Evolutionary conservation across 495 filamentous ascomycete species (phyloP).

Genomic region (Haplographium delicatum): DNA sequence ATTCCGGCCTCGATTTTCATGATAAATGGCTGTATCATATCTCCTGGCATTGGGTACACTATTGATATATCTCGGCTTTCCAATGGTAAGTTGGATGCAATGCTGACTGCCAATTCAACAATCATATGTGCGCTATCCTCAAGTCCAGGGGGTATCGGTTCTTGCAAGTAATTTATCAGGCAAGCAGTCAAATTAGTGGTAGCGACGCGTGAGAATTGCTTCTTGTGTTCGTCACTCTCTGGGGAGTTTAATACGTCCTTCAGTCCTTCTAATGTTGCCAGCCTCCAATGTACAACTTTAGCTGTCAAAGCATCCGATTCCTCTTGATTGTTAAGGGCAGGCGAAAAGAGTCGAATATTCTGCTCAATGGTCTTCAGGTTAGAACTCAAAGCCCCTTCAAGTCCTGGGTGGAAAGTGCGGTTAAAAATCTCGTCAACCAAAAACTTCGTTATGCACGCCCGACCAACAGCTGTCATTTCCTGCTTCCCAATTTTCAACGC

Average conservation of each 20-base stretch:
- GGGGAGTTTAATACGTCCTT: slow-evolving; percentile 61
- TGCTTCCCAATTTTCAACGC: slow-evolving; percentile 77
- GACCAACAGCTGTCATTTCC: slow-evolving; percentile 95
- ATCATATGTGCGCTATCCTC: slow-evolving; percentile 71
- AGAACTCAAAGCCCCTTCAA: slow-evolving; percentile 68
- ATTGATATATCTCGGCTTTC: slow-evolving; percentile 90
- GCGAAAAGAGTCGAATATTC: slow-evolving; percentile 73
- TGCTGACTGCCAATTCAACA: slow-evolving; percentile 82
- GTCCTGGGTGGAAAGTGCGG: slow-evolving; percentile 81
- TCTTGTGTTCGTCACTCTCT: slow-evolving; percentile 56
- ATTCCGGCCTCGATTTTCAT: slow-evolving; percentile 82
- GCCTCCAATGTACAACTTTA: slow-evolving; percentile 89
- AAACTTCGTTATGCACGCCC: slow-evolving; percentile 85
- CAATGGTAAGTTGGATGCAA: slow-evolving; percentile 78
- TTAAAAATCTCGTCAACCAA: slow-evolving; percentile 88
- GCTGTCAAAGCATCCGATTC: slow-evolving; percentile 83
- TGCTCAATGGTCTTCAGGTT: slow-evolving; percentile 84
- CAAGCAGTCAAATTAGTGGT: slow-evolving; percentile 65
- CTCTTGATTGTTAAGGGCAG: slow-evolving; percentile 67
- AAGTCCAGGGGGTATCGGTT: slow-evolving; percentile 61
- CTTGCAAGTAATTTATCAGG: slow-evolving; percentile 65
- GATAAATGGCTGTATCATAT: slow-evolving; percentile 54
- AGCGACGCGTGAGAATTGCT: slow-evolving; percentile 59
- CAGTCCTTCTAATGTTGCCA: slow-evolving; percentile 90
- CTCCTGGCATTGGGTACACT: slow-evolving; percentile 74